Evolutionary conservation across 495 filamentous ascomycete species (phyloP).

Genomic region (Podospora pseudopauciseta): DNA sequence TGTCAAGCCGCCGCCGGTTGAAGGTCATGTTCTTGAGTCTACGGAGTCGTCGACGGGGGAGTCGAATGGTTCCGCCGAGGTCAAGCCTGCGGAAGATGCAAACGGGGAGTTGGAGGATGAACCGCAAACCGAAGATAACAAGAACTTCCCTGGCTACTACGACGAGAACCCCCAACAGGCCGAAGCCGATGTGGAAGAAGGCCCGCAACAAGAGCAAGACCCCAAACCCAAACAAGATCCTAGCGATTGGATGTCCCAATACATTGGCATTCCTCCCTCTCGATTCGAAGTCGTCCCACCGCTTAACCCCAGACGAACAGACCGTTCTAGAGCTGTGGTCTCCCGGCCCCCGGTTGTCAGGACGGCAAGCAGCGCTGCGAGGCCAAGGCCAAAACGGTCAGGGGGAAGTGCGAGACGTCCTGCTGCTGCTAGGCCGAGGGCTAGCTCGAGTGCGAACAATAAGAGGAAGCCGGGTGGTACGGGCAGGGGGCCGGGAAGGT

Average conservation of each 20-base stretch:
- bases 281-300: constrained; percentile 86
- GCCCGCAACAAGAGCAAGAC: constrained; percentile 26
- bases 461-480: constrained; percentile 52
- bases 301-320: constrained; percentile 39
- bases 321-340: constrained; percentile 30
- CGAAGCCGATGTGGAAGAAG: constrained; percentile 32
- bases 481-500: constrained; percentile 48
- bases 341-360: constrained; percentile 32
- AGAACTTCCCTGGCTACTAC: constrained; percentile 26
- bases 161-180: constrained; percentile 18
- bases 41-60: constrained; percentile 42
- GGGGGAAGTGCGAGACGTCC: constrained; percentile 25
- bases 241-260: constrained; percentile 38
- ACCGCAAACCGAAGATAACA: constrained; percentile 12
- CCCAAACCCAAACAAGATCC: constrained; percentile 8
- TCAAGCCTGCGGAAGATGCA: not conserved
- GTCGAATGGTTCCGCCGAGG: not conserved
- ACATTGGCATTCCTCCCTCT: constrained; percentile 63
- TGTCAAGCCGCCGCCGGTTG: constrained; percentile 14
- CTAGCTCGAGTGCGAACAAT: constrained; percentile 30
- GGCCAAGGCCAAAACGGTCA: constrained; percentile 28
- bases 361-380: constrained; percentile 24
- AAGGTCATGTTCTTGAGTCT: constrained; percentile 39
- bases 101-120: not conserved
- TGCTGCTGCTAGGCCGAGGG: constrained; percentile 30